Conservation (phyloP, 164 flowering plant species). For the Houttuynia cordata region DNA sequence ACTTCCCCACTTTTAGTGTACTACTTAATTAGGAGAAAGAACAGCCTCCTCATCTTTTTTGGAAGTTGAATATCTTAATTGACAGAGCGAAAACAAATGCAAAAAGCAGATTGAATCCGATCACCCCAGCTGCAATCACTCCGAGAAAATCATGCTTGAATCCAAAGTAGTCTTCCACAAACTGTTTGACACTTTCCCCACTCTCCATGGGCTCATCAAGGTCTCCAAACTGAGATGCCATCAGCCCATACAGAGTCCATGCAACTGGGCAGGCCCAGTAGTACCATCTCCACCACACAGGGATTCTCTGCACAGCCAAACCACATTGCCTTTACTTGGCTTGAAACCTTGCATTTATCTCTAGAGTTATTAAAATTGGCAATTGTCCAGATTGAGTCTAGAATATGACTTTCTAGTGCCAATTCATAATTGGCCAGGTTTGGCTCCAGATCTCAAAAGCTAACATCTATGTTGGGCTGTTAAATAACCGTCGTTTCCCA, state of each 20-base stretch:
- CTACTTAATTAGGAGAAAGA: no score
- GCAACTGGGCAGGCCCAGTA: slow-evolving; percentile 37
- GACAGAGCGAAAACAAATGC: slow-evolving; percentile 39
- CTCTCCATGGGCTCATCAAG: slow-evolving; percentile 7
- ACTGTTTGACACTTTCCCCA: slow-evolving; percentile 16
- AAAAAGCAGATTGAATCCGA: slow-evolving; percentile 28
- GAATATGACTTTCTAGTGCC: background rate
- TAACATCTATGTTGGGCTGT: no score
- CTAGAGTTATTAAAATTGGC: no score
- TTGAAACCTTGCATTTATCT: no score
- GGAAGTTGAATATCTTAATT: slow-evolving; percentile 33
- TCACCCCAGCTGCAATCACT: slow-evolving; percentile 18
- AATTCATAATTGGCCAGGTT: no score
- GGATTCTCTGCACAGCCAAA: slow-evolving; percentile 31
- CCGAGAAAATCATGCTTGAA: slow-evolving; percentile 31
- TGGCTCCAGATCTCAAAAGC: no score
- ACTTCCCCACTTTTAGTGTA: no score
- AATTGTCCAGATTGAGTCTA: background rate
- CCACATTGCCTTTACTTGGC: no score
- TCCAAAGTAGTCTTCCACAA: slow-evolving; percentile 26
- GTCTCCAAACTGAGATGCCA: slow-evolving; percentile 43
- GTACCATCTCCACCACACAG: slow-evolving; percentile 63
- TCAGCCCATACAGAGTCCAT: slow-evolving; percentile 48
- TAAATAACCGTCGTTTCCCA: no score
- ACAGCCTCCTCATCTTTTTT: slow-evolving; percentile 17